Evolutionary conservation across 2,329 filamentous ascomycete genomes (phyloP), one percentile per base, ranked within the genome.

Genomic region (Penicillium sp.): DNA sequence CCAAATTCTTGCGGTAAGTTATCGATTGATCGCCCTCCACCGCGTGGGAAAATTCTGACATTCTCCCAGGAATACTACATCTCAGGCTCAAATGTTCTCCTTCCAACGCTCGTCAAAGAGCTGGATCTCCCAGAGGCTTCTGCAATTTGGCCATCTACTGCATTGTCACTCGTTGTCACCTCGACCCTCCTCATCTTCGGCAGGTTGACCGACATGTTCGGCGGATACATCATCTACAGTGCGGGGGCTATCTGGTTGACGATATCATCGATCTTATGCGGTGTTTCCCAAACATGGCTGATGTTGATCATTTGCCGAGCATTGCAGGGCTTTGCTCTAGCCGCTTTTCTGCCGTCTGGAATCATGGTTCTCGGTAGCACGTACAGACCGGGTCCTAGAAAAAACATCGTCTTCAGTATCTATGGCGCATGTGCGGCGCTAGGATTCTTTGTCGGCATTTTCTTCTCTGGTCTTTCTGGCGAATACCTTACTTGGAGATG

Each of bases 291-390:
- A 50, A 86, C 83, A 70, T 81, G 85, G 56, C 70, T 84, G 47
- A 89, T 91, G 85, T 78, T 92, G 57, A 87, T 90, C 61, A 77
- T 88, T 51, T 89, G 85, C 66, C 85, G 89, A 48, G 88, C 88
- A 8, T 74, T 91, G 40, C 88, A 91, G 70, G 89, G 89, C 0
- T 73, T 93, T 9, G 89, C 88, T 0, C 81, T 87, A 1, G 87
- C 88, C 0, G 87, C 88, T 0, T 90, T 89, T 57, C 70, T 91
- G 13, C 87, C 87, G 0, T 83, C 85, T 0, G 83, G 86, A 1
- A 81, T 91, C 53, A 86, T 86, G 74, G 76, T 89, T 10, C 73
- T 89, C 1, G 85, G 85, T 1, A 83, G 78, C 44, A 81, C 78
- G 2, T 89, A 90, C 65, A 78, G 86, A 5, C 86, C 87, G 0